Percentiles rank a stretch among this genome's conserved stretches.
Conservation (phyloP, 2,329 filamentous ascomycete genomes). For the Venturia nashicola region DNA sequence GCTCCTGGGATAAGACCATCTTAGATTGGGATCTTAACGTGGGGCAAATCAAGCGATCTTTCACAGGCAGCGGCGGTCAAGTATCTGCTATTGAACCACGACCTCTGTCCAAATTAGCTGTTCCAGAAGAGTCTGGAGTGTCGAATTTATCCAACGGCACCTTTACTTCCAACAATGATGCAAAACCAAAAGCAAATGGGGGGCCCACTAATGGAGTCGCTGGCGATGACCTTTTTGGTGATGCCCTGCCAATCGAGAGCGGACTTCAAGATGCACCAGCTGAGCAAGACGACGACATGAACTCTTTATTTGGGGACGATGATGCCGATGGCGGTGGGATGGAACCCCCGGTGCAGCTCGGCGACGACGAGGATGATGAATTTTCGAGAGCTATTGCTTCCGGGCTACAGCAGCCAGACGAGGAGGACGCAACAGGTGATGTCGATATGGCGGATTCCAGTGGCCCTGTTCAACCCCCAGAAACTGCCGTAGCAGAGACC, state of each 20-base stretch:
- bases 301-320: conserved; percentile 76
- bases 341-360: conserved; percentile 40
- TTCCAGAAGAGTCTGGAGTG: conserved; percentile 61
- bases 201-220: conserved; percentile 30
- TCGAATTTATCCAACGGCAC: conserved; percentile 46
- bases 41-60: conserved; percentile 62
- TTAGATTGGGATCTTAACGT: conserved; percentile 92
- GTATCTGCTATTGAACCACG: conserved; percentile 81
- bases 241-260: conserved; percentile 16
- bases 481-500: conserved; percentile 4
- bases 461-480: conserved; percentile 15
- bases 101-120: conserved; percentile 60
- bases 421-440: conserved; percentile 28
- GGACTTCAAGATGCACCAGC: conserved; percentile 20
- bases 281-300: conserved; percentile 44
- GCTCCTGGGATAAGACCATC: conserved; percentile 92
- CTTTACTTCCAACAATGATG: conserved; percentile 61
- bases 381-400: conserved; percentile 62
- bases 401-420: conserved; percentile 31
- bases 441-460: conserved; percentile 33
- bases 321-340: conserved; percentile 24
- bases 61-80: conserved; percentile 66
- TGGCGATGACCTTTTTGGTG: conserved; percentile 19
- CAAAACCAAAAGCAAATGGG: conserved; percentile 45
- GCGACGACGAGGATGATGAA: conserved; percentile 77